Conservation (phyloP, 352 stramenopile genomes). For the Pythium sukuiense region DNA sequence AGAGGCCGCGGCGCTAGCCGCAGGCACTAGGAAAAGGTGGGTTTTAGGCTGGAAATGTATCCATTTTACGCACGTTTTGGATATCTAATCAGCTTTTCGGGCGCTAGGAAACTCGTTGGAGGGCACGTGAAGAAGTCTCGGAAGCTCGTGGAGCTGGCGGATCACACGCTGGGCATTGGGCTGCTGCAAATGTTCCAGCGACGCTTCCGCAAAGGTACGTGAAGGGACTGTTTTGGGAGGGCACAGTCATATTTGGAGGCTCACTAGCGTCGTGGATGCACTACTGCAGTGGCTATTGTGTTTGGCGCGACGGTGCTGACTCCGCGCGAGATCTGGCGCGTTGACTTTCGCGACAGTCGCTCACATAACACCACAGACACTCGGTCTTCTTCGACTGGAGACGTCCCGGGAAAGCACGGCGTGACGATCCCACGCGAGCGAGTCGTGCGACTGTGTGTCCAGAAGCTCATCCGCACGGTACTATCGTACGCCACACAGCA, state of each 20-base stretch:
- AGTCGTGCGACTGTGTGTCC: constrained; percentile 43
- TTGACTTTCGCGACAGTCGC: constrained; percentile 42
- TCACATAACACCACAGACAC: constrained; percentile 11
- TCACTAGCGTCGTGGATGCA: too few species aligned
- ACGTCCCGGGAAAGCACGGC: constrained; percentile 5
- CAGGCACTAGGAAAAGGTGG: constrained; percentile 17
- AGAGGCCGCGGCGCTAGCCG: constrained; percentile 11
- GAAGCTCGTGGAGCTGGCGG: constrained; percentile 41
- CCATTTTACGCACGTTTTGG: not conserved
- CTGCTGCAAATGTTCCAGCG: constrained; percentile 41
- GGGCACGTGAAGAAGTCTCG: constrained; percentile 48
- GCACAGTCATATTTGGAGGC: too few species aligned
- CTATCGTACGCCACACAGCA: constrained; percentile 34
- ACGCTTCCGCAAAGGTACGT: constrained; percentile 9
- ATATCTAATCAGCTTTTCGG: not conserved
- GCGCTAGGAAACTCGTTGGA: constrained; percentile 27
- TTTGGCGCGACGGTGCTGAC: constrained; percentile 57
- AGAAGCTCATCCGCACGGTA: constrained; percentile 64
- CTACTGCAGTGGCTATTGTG: constrained; percentile 49
- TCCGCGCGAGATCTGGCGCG: constrained; percentile 48
- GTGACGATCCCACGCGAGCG: constrained; percentile 10
- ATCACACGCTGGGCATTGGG: constrained; percentile 33
- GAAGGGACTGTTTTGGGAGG: too few species aligned
- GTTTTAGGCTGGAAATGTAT: not conserved
- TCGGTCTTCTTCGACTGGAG: constrained; percentile 9